phyloP scores from a whole-genome alignment of 345 rosid species.

The Rhodamnia rubescens region DNA sequence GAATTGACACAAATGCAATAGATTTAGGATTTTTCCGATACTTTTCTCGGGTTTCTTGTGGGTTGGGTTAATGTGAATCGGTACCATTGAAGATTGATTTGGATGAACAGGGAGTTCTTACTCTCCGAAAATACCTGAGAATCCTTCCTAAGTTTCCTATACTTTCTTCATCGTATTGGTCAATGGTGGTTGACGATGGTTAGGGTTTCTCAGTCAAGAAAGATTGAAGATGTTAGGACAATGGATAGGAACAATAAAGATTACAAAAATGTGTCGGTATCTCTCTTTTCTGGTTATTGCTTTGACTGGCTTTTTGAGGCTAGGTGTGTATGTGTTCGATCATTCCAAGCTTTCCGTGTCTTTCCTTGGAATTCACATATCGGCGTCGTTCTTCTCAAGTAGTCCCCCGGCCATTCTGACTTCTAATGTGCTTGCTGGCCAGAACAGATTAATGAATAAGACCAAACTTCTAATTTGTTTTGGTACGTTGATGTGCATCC shows the following conservation, averaged over 20 bases:
- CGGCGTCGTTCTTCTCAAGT: not conserved
- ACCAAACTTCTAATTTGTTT: not conserved
- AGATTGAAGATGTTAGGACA: not conserved
- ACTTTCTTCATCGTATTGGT: not conserved
- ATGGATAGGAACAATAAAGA: not conserved
- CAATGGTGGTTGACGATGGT: not conserved
- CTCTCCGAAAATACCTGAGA: not conserved
- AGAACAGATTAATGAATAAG: not conserved
- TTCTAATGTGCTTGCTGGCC: not conserved
- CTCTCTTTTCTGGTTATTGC: not conserved
- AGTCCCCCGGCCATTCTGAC: not conserved
- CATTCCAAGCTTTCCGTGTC: not conserved
- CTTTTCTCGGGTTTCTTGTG: no score
- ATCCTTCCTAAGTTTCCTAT: not conserved
- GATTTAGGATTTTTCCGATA: no score
- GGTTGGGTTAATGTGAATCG: no score
- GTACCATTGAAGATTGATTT: no score
- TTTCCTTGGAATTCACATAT: not conserved
- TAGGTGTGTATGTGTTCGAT: not conserved
- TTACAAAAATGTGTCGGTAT: not conserved
- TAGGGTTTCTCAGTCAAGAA: not conserved
- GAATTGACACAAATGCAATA: no score
- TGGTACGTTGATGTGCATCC: not conserved
- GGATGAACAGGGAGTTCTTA: no score
- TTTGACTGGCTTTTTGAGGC: not conserved